phyloP scores from a whole-genome alignment of 768 basidiomycete genomes.

The Steccherinum ochraceum region DNA sequence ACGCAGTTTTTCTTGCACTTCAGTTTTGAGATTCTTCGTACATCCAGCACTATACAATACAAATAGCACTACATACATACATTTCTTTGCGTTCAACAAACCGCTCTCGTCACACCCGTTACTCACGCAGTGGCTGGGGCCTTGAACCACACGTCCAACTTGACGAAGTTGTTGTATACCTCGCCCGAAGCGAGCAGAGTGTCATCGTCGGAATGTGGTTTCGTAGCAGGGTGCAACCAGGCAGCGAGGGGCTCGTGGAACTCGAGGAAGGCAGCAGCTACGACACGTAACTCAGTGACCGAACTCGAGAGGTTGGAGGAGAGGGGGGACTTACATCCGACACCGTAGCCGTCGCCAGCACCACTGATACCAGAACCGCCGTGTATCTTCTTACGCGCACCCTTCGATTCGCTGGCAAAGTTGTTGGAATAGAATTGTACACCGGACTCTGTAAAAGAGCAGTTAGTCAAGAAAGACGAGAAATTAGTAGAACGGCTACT shows the following conservation, averaged over 20 bases:
- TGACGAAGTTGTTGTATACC: constrained; percentile 68
- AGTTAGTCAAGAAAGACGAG: not conserved
- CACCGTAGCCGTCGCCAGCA: constrained; percentile 45
- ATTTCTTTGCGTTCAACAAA: not conserved
- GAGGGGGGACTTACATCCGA: constrained; percentile 39
- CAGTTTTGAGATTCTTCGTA: too few relatives aligned
- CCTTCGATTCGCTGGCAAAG: constrained; percentile 38
- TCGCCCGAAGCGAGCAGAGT: constrained; percentile 65
- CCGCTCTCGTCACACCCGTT: too few relatives aligned
- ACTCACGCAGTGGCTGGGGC: not conserved
- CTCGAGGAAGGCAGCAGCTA: constrained; percentile 26
- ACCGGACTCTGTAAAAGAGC: constrained; percentile 57
- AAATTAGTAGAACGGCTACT: constrained; percentile 20
- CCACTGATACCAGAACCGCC: constrained; percentile 52
- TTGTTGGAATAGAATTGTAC: constrained; percentile 72
- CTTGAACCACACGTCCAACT: constrained; percentile 39
- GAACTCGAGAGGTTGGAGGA: not conserved
- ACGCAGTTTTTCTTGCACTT: too few relatives aligned
- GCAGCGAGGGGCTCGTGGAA: constrained; percentile 51
- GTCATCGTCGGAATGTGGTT: constrained; percentile 48
- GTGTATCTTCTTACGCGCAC: constrained; percentile 66
- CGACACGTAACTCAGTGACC: not conserved
- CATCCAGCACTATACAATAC: not conserved
- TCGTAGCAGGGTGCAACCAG: constrained; percentile 47
- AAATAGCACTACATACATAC: not conserved